phyloP scores from a whole-genome alignment of 768 basidiomycete species.

The Boletus sp. region DNA sequence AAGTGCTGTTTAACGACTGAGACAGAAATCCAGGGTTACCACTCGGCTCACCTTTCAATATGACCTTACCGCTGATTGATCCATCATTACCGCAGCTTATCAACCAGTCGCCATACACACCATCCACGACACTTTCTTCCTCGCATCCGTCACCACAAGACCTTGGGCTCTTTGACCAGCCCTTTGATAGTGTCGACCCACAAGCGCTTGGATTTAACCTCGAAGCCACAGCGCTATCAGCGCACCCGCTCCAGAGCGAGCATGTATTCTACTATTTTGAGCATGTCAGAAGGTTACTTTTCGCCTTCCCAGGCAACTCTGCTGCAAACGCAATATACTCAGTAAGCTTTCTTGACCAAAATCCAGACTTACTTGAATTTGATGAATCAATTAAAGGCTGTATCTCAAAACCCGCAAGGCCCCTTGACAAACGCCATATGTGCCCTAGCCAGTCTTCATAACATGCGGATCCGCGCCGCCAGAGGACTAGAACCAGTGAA shows the following conservation, averaged over 20 bases:
- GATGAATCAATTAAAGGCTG: slow-evolving; percentile 33
- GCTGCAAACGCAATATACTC: slow-evolving; percentile 64
- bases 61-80: slow-evolving; percentile 29
- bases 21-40: slow-evolving; percentile 20
- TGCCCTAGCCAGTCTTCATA: slow-evolving; percentile 73
- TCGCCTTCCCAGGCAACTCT: slow-evolving; percentile 59
- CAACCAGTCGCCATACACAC: slow-evolving; percentile 35
- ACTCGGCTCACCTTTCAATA: slow-evolving; percentile 32
- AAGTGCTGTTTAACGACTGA: slow-evolving; percentile 10
- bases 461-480: slow-evolving; percentile 57
- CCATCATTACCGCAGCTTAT: slow-evolving; percentile 27
- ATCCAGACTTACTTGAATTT: slow-evolving; percentile 11
- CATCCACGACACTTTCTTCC: slow-evolving; percentile 33
- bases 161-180: slow-evolving; percentile 30
- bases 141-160: slow-evolving; percentile 36
- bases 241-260: slow-evolving; percentile 50
- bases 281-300: slow-evolving; percentile 64
- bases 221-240: slow-evolving; percentile 26
- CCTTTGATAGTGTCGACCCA: slow-evolving; percentile 36
- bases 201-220: slow-evolving; percentile 29
- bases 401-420: slow-evolving; percentile 65
- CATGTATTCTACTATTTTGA: slow-evolving; percentile 76
- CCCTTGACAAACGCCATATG: slow-evolving; percentile 71
- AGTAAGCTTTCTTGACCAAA: slow-evolving; percentile 41
- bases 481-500: slow-evolving; percentile 60